Evolutionary conservation across 78 protist species (phyloP).

Genomic region (Protostelium mycophagum): DNA sequence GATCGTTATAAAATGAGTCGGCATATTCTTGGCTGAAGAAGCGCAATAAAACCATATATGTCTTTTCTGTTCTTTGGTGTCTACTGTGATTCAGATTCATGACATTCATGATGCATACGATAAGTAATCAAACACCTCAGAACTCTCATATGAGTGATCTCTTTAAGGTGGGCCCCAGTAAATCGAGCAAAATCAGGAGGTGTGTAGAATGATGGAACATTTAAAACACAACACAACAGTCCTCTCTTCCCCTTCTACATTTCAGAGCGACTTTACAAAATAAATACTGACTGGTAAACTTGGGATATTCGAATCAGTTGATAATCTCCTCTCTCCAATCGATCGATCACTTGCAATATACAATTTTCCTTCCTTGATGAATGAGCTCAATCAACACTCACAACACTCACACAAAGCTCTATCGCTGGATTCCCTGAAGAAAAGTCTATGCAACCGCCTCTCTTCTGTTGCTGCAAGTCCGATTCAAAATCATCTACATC

Average conservation of each 20-base stretch:
- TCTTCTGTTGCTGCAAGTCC: background rate
- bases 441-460: background rate
- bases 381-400: background rate
- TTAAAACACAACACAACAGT: background rate
- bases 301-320: background rate
- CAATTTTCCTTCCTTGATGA: background rate
- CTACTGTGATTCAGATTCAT: background rate
- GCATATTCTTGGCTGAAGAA: background rate
- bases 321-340: background rate
- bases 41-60: background rate
- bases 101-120: background rate
- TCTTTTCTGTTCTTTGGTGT: background rate
- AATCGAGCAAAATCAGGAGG: background rate
- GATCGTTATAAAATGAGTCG: background rate
- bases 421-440: background rate
- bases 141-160: background rate
- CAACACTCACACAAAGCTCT: background rate
- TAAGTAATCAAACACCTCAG: background rate
- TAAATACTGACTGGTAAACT: background rate
- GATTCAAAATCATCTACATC: background rate
- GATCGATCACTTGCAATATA: background rate
- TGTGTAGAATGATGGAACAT: background rate
- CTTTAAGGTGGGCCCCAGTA: background rate
- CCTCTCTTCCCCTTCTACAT: background rate
- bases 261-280: background rate